Base-by-base conservation (phyloP, 805 yeast genomes). In the Starmera amethionina region DNA sequence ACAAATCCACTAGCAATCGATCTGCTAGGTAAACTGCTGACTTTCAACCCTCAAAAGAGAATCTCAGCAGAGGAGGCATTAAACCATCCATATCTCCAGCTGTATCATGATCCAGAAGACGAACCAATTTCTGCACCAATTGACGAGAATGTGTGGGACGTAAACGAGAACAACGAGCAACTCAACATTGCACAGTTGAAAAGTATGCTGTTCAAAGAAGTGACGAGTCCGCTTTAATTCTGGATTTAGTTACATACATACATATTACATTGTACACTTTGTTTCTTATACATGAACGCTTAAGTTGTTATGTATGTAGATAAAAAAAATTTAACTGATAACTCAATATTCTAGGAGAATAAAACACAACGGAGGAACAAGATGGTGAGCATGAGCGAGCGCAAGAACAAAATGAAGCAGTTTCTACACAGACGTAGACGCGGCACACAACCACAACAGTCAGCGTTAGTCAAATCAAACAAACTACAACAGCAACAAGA, bases 171-270 rank as follows among this genome's bases (percentile, higher is more conserved):
- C 36, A 50, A 73, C 40, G 88, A 88, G 52, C 88, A 85, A 45
- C 70, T 87, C 40, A 71, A 81, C 16, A 70, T 85, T 47, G 79
- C 75, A 28, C 82, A 82, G 48, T 69, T 90, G 59, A 87, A 87
- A 60, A 69, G 70, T 48, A 65, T 87, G 73, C 67, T 89, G 42
- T 84, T 76, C 49, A 84, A 82, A 39, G 96, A 89, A 64, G 82
- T 89, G 37, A 79, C 82, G 81, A 65, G 57, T 31, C 67, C 68
- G 0, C 47, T 65, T 18, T 55, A 51, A 39, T 43, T 35, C 41
- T 32, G n/a, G 18, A 28, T 16, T 19, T 37, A n/a, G 18, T 30
- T 36, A 36, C 18, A 18, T 36, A 30, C 14, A 30, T 8, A 8
- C 7, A 8, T 10, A 27, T 16, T 16, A 16, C 4, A 16, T 3